Conservation (phyloP, 75 land plant genomes). For the Picea sitchensis region DNA sequence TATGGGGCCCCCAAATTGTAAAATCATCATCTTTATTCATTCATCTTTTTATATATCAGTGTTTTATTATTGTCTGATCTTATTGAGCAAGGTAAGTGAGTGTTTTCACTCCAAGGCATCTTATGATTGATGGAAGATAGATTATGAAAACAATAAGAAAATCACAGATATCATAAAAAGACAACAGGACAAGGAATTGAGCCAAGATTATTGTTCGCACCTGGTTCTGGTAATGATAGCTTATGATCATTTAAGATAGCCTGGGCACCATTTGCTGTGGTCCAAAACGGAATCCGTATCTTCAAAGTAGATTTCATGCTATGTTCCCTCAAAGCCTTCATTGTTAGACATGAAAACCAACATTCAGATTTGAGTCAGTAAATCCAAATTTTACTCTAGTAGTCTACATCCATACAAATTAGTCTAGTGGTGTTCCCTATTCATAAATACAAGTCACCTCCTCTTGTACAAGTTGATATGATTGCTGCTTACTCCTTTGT, state of each 20-base stretch:
- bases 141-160: too few relatives aligned
- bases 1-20: too few relatives aligned
- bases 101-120: too few relatives aligned
- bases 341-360: constrained; percentile 5
- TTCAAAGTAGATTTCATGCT: constrained; percentile 37
- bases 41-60: too few relatives aligned
- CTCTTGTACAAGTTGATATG: background rate
- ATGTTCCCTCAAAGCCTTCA: constrained; percentile 15
- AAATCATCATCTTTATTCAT: too few relatives aligned
- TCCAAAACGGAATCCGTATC: constrained; percentile 79
- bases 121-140: too few relatives aligned
- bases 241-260: constrained; percentile 47
- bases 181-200: too few relatives aligned
- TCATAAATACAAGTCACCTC: background rate
- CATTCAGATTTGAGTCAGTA: background rate
- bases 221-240: constrained; percentile 52
- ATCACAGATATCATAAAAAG: too few relatives aligned
- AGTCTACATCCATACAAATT: background rate
- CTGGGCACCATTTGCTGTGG: constrained; percentile 25
- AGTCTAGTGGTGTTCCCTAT: background rate
- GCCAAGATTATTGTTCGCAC: constrained; percentile 17
- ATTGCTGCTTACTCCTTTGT: background rate
- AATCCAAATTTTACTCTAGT: background rate
- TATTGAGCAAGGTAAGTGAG: too few relatives aligned
- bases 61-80: too few relatives aligned